Evolutionary conservation across 2,329 filamentous ascomycete genomes (phyloP).

Genomic region (Zasmidium angulare): DNA sequence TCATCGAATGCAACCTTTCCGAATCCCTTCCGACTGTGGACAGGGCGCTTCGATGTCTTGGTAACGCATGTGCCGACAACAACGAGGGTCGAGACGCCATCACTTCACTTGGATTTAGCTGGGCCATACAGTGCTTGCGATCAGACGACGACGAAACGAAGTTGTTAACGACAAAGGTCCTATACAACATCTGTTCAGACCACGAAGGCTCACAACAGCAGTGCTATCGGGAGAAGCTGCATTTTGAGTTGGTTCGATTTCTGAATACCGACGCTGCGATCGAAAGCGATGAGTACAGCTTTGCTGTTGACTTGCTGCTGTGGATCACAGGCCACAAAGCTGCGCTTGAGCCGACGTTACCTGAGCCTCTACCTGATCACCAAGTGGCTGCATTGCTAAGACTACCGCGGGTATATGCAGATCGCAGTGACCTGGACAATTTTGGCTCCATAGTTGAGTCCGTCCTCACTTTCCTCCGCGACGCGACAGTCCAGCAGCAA

Average conservation of each 20-base stretch:
- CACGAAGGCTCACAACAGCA: slow-evolving; percentile 26
- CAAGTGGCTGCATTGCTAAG: slow-evolving; percentile 13
- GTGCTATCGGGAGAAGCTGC: slow-evolving; percentile 23
- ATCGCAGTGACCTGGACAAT: slow-evolving; percentile 20
- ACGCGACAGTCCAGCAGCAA: slow-evolving; percentile 24
- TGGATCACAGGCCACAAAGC: slow-evolving; percentile 28
- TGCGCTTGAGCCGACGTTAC: slow-evolving; percentile 5
- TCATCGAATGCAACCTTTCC: slow-evolving; percentile 11
- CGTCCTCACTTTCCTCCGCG: slow-evolving; percentile 26
- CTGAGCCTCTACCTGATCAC: slow-evolving; percentile 12
- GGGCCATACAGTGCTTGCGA: slow-evolving; percentile 17
- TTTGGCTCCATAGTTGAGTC: slow-evolving; percentile 26
- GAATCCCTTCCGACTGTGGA: slow-evolving; percentile 10
- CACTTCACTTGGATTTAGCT: slow-evolving; percentile 28
- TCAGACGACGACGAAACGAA: slow-evolving; percentile 8
- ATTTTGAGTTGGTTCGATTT: slow-evolving; percentile 19
- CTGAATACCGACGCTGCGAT: slow-evolving; percentile 1
- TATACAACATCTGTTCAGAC: slow-evolving; percentile 46
- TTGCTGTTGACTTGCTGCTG: slow-evolving; percentile 27
- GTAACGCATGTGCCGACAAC: slow-evolving; percentile 36
- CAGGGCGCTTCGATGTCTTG: slow-evolving; percentile 31
- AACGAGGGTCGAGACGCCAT: slow-evolving; percentile 16
- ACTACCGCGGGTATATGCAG: slow-evolving; percentile 13
- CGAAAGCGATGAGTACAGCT: neutral
- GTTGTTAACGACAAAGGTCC: slow-evolving; percentile 37